Percentiles rank a stretch among this genome's conserved stretches.
phyloP scores from a whole-genome alignment of 495 filamentous ascomycete genomes.

The Delitschia confertaspora region DNA sequence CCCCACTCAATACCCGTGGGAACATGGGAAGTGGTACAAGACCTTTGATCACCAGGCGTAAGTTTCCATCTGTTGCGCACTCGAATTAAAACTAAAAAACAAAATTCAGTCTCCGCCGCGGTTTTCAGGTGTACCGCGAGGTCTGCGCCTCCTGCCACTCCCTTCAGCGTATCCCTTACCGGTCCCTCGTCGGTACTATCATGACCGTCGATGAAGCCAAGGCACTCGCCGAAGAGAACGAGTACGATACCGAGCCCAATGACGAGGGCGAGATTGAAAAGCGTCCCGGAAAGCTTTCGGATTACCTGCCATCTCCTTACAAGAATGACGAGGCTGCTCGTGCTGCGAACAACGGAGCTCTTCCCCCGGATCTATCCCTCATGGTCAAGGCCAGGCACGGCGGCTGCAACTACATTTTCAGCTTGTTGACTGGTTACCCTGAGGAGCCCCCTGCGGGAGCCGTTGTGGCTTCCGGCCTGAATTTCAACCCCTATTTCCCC shows the following conservation, averaged over 20 bases:
- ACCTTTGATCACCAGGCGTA: constrained; percentile 96
- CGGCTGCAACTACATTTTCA: constrained; percentile 97
- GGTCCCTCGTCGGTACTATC: constrained; percentile 77
- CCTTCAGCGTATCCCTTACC: constrained; percentile 86
- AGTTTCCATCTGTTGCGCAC: constrained; percentile 34
- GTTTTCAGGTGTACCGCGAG: constrained; percentile 99
- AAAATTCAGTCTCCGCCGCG: constrained; percentile 74
- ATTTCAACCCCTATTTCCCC: constrained; percentile 99
- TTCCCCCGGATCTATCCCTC: constrained; percentile 94
- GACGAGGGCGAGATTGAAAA: constrained; percentile 96
- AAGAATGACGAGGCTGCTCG: constrained; percentile 98
- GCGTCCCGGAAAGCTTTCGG: constrained; percentile 94
- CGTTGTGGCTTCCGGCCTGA: constrained; percentile 70
- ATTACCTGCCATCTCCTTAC: constrained; percentile 93
- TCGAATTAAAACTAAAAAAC: constrained; percentile 27
- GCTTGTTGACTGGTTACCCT: constrained; percentile 92
- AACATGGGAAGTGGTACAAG: constrained; percentile 77
- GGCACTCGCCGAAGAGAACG: constrained; percentile 90
- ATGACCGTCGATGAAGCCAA: constrained; percentile 98
- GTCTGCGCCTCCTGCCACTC: constrained; percentile 98
- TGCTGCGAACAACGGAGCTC: constrained; percentile 94
- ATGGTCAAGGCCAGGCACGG: constrained; percentile 97
- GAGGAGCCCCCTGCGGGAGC: constrained; percentile 91
- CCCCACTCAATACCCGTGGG: constrained; percentile 89
- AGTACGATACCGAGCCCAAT: constrained; percentile 98